Evolutionary conservation across 805 yeast species (phyloP).

Genomic region (Lipomyces sp.): DNA sequence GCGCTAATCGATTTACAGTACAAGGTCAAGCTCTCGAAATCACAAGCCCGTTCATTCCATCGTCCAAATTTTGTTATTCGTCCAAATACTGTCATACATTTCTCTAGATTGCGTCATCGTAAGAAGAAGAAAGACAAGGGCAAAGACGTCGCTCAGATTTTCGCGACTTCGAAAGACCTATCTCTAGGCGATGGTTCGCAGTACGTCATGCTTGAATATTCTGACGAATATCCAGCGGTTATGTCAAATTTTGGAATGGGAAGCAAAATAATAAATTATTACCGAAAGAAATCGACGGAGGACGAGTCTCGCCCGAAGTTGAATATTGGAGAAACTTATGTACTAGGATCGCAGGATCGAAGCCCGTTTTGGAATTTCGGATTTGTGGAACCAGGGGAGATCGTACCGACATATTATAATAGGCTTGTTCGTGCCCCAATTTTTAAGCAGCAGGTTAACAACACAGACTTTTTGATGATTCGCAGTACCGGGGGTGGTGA

Average conservation of each 20-base stretch:
- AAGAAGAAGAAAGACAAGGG: slow-evolving; percentile 91
- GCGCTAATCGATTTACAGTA: slow-evolving; percentile 47
- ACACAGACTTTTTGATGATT: slow-evolving; percentile 81
- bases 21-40: slow-evolving; percentile 71
- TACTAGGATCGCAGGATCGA: slow-evolving; percentile 92
- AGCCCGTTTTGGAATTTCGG: slow-evolving; percentile 99
- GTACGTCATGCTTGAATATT: slow-evolving; percentile 79
- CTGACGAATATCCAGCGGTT: slow-evolving; percentile 85
- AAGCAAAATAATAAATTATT: slow-evolving; percentile 87
- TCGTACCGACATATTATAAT: slow-evolving; percentile 92
- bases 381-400: slow-evolving; percentile 89
- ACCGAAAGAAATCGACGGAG: slow-evolving; percentile 78
- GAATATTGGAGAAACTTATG: slow-evolving; percentile 91
- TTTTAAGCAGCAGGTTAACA: slow-evolving; percentile 77
- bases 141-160: slow-evolving; percentile 74
- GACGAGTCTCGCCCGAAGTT: slow-evolving; percentile 87
- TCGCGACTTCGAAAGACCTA: slow-evolving; percentile 71
- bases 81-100: slow-evolving; percentile 76
- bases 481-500: slow-evolving; percentile 73
- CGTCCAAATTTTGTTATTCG: slow-evolving; percentile 75
- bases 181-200: slow-evolving; percentile 83
- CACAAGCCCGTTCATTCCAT: slow-evolving; percentile 77
- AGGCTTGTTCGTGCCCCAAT: slow-evolving; percentile 92
- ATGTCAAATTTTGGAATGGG: slow-evolving; percentile 95
- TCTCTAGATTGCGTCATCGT: slow-evolving; percentile 73